Base-by-base conservation (phyloP, 2,329 filamentous ascomycete species). In the Trichoderma simmonsii region DNA sequence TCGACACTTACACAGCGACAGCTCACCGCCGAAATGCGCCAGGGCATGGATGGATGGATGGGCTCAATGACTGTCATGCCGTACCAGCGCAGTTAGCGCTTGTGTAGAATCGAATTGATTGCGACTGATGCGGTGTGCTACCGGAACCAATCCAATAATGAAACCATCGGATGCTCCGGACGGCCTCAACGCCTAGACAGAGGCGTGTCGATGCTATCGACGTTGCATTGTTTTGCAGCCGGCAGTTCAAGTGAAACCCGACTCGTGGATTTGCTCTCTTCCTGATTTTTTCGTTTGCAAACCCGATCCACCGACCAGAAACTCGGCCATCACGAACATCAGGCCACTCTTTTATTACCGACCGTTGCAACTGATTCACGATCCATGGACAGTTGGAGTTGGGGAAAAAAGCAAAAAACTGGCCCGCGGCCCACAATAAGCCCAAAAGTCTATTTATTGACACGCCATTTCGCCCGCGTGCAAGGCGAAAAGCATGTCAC, bases 91-190 rank as follows among this genome's bases (percentile, higher is more conserved):
- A 39, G 48, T 39, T 67, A 67, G 64, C 64, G 64, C 51, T 43
- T 15, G 32, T 43, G 34, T 43, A 28, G 60, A 63, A 43, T 63
- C 15, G 15, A 28, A 43, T 63, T 14, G 18, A 43, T 43, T 28
- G 60, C 24, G 28, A 18, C 24, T n/a, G 51, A 67, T 67, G 64
- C 64, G 64, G 64, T 59, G 51, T 67, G 32, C 24, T 67, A 28
- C 64, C 32, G 51, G 64, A 67, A 30, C 18, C 64, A 59, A 67
- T 43, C 18, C 64, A 59, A 67, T 59, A 39, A 54, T 59, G 51
- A 59, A 59, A 59, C 64, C 64, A 67, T 67, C 64, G 64, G 64
- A 67, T 67, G 51, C 64, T 18, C 64, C 64, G 64, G 64, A 43
- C 64, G 24, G 56, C 24, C 51, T 59, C 64, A 67, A 66, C 24